Evolutionary conservation across 345 rosid species (phyloP), one percentile per base, ranked within the genome.

Genomic region (Aegle marmelos): DNA sequence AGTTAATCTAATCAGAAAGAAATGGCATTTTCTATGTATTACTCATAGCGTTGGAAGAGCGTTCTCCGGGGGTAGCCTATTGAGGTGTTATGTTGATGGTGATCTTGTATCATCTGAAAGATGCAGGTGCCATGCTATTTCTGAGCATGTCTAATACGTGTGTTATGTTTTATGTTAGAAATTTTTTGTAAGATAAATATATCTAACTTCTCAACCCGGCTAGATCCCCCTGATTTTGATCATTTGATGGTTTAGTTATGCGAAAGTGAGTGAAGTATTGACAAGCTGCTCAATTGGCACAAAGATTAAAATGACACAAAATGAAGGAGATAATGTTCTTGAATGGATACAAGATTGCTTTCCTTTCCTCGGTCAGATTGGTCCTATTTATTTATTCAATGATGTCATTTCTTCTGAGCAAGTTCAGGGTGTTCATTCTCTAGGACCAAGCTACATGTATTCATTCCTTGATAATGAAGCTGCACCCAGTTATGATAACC

Each of bases 381-480:
- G 98, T 72, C 98, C 98, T 53, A 82, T 93, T 73, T 95, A 95
- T 89, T 72, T 93, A 83, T 93, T 92, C 85, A 86, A 81, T 79
- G 98, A 95, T 91, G 86, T 90, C 59, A 84, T 95, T 82, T 90
- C 98, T 79, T 78, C 92, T 5, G 98, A 93, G 90, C 92, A 91
- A 80, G 91, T 93, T 79, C 90, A 88, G 86, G 92, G 91, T 62
- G 84, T 95, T 59, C 80, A 89, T 88, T 88, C 89, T 21, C 88
- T 95, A 8, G 98, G 98, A 82, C 97, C 98, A 78, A 93, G 98
- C 88, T 95, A 95, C 79, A 95, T 93, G 98, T 95, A 95, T 80
- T 90, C 96, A 19, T 95, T 95, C 88, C 90, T 91, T 79, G 97
- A 95, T 78, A 90, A 88, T 81, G 95, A 93, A 82, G 88, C 87